Conservation (phyloP, 176 grass and related monocot genomes). For the Avena insularis region DNA sequence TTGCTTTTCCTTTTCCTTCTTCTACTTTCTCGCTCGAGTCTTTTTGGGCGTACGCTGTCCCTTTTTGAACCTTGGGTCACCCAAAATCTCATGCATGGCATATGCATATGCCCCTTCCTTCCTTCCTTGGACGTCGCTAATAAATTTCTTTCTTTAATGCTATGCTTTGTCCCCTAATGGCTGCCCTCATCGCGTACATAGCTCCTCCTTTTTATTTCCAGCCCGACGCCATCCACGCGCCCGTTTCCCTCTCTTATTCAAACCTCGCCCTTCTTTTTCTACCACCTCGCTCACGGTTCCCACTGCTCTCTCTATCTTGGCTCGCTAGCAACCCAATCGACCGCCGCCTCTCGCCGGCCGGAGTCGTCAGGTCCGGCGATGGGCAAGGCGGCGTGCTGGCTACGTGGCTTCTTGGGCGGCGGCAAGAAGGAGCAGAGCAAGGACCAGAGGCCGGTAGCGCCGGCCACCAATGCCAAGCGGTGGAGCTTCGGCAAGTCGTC, state of each 20-base stretch:
- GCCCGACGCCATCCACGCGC: slow-evolving; percentile 27
- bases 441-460: not conserved
- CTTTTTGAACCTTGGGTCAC: slow-evolving; percentile 53
- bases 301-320: slow-evolving; percentile 25
- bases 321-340: not conserved
- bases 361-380: slow-evolving; percentile 50
- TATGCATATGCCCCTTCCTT: slow-evolving; percentile 7
- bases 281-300: not conserved
- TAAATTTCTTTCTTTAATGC: not conserved
- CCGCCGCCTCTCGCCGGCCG: slow-evolving; percentile 7
- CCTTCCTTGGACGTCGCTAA: slow-evolving; percentile 18
- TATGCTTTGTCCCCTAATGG: slow-evolving; percentile 50
- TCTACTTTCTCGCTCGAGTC: slow-evolving; percentile 40
- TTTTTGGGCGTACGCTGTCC: slow-evolving; percentile 55
- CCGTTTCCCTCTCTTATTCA: slow-evolving; percentile 58
- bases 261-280: slow-evolving; percentile 27
- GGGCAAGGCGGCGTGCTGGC: slow-evolving; percentile 83
- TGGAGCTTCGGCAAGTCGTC: slow-evolving; percentile 92
- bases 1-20: not conserved
- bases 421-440: slow-evolving; percentile 49
- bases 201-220: slow-evolving; percentile 40
- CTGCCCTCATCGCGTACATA: not conserved
- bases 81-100: slow-evolving; percentile 35
- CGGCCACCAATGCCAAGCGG: slow-evolving; percentile 48
- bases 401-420: slow-evolving; percentile 63